Base-by-base conservation (phyloP, 352 stramenopile species). In the Aphanomyces euteiches region DNA sequence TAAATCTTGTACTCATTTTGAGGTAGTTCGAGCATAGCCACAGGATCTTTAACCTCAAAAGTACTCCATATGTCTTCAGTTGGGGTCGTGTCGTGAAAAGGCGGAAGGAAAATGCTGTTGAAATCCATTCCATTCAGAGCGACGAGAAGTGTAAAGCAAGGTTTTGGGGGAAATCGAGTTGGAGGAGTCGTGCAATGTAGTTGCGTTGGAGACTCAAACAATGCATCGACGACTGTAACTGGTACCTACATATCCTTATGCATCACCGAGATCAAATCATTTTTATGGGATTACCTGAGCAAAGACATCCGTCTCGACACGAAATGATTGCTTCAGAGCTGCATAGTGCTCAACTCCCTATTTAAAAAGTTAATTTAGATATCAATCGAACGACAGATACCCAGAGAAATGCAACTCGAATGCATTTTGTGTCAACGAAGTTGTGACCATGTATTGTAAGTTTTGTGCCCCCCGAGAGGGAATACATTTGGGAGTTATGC, bases 81-180 rank as follows among this genome's bases (percentile, higher is more conserved):
- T 3, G 63, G 41, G n/a, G 40, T 47, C 15, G 47, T 43, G 5
- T 54, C 53, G 1, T 70, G 64, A 10, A 47, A 36, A n/a, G 64
- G 60, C 1, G 82, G 79, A 0, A 90, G 66, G 0, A 77, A 77
- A 36, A 90, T 76, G 50, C 82, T 85, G n/a, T 90, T 80, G 47
- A 90, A 90, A 47, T 90, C 82, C 10, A 75, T 19, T 3, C 82
- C 82, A 47, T 90, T 88, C 7, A 85, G 66, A 1, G 79, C 82
- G 0, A 88, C 76, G 56, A 82, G 84, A 17, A 90, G 12, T 17
- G 72, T 78, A 13, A 82, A 75, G 17, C 54, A 65, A 0, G 69
- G 21, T 4, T 67, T 72, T 0, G 74, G 69, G 8, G 81, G 47
- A 47, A 73, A 47, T 19, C 76, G 8, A 19, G 87, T 54, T 3